Evolutionary conservation across 202 grass and related monocot species (phyloP), one percentile per base, ranked within the genome.

Genomic region (Cymbopogon flexuosus): DNA sequence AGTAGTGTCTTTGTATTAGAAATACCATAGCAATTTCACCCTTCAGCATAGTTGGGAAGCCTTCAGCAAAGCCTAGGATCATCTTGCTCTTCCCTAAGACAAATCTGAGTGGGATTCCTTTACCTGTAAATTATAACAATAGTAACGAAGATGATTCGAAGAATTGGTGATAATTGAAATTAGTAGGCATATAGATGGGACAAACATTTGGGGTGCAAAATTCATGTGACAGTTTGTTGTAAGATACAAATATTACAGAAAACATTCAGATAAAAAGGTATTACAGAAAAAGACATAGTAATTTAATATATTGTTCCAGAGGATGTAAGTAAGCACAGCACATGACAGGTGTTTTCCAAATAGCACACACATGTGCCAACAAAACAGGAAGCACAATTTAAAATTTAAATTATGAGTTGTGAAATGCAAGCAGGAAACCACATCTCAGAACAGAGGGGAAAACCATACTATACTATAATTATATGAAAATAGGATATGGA

Each of bases 51-150:
- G 92, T 95, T 78, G 88, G 90, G 82, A 94, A 93, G 33, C 91
- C 86, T 95, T 98, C 95, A 86, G 85, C 85, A 81, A 98, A 91
- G 58, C 92, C 95, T 72, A 98, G 83, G 74, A 98, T 93, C 95
- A 93, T 98, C 80, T 95, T 95, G 86, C 92, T 98, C 84, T 89
- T 98, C 84, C 92, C 92, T 76, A 95, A 79, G 56, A 98, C 85
- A 93, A 89, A 86, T 78, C 92, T 98, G 46, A 81, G 66, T 80
- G 95, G 92, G 59, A 86, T 89, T 54, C 91, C 95, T 80, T 94
- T 98, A 64, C 95, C 95, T 98, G 64, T 75, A 33, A 42, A 70
- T 43, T 83, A 85, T 52, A 79, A 82, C 24, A 88, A 67, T 68
- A 42, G 83, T 58, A 75, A 51, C 40, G 31, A 70, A 74, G 71